Percentiles rank a stretch among this genome's conserved stretches.
phyloP scores from a whole-genome alignment of 2,329 filamentous ascomycete genomes.

The Myrmaecium sp. region DNA sequence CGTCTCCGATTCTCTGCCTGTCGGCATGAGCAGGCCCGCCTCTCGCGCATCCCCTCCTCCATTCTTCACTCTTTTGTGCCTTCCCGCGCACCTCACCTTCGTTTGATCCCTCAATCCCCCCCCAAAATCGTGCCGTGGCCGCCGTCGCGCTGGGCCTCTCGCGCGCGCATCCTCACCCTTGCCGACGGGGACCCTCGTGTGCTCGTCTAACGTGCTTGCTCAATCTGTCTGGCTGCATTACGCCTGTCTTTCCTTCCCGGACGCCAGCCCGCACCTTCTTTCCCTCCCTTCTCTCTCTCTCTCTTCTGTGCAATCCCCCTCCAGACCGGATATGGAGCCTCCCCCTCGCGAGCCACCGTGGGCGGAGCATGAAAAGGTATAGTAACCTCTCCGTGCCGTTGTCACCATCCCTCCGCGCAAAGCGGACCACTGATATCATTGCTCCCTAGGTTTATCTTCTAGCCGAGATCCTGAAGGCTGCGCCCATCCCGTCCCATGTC shows the following conservation, averaged over 20 bases:
- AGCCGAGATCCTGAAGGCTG: slow-evolving; percentile 34
- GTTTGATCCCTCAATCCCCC: slow-evolving; percentile 10
- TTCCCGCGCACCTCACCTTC: slow-evolving; percentile 15
- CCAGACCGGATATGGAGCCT: slow-evolving; percentile 22
- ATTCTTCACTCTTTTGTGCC: slow-evolving; percentile 9
- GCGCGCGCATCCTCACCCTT: slow-evolving; percentile 16
- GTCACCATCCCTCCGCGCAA: slow-evolving; percentile 3
- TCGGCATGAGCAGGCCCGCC: slow-evolving; percentile 4
- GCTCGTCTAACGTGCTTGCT: slow-evolving; percentile 17
- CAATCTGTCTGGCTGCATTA: slow-evolving; percentile 18
- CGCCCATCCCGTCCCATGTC: slow-evolving; percentile 24
- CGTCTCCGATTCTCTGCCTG: too few species aligned
- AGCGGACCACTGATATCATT: slow-evolving; percentile 5
- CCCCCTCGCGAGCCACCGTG: slow-evolving; percentile 25
- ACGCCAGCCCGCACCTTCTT: too few species aligned
- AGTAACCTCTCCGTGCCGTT: slow-evolving; percentile 2
- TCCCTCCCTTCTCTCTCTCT: too few species aligned
- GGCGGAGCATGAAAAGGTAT: slow-evolving; percentile 31
- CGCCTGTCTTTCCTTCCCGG: slow-evolving; percentile 11
- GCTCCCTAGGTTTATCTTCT: slow-evolving; percentile 24
- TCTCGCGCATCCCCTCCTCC: slow-evolving; percentile 2
- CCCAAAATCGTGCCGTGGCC: slow-evolving; percentile 6
- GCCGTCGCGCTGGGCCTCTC: slow-evolving; percentile 9
- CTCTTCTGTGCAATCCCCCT: slow-evolving; percentile 9
- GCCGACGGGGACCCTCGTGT: slow-evolving; percentile 11